phyloP scores from a whole-genome alignment of 1,284 basidiomycete genomes.

The Apiotrichum sp. region DNA sequence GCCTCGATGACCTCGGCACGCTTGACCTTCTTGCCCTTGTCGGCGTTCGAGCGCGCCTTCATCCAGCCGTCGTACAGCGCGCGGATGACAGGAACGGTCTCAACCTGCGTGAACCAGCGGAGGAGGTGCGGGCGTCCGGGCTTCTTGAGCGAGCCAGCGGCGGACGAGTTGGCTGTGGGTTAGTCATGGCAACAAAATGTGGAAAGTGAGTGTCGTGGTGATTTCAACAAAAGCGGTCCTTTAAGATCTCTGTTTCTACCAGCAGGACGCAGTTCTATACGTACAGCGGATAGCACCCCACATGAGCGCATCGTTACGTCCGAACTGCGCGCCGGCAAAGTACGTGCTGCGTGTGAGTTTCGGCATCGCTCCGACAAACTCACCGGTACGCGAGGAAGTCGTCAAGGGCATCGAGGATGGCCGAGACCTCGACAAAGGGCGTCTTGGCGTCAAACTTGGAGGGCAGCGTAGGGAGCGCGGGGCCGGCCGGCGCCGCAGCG shows the following conservation, averaged over 20 bases:
- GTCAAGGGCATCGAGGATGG: conserved; percentile 68
- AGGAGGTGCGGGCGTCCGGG: conserved; percentile 74
- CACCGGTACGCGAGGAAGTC: conserved; percentile 61
- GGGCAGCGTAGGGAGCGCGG: conserved; percentile 41
- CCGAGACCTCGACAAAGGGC: conserved; percentile 61
- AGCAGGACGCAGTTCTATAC: conserved; percentile 14
- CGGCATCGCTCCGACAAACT: not conserved
- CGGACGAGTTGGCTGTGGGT: conserved; percentile 52
- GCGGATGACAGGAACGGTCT: conserved; percentile 67
- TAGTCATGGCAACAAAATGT: no score
- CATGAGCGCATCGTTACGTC: conserved; percentile 70
- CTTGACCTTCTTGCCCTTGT: conserved; percentile 62
- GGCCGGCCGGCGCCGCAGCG: conserved; percentile 34
- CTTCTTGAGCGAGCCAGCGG: conserved; percentile 72
- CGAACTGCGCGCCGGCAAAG: conserved; percentile 64
- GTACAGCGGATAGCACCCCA: conserved; percentile 80
- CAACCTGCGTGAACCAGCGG: conserved; percentile 81
- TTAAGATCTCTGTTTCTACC: no score
- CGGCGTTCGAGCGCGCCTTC: conserved; percentile 52
- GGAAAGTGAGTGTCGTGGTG: no score
- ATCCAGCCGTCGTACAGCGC: conserved; percentile 52
- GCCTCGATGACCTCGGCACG: conserved; percentile 79
- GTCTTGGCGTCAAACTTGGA: conserved; percentile 38
- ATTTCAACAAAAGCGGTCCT: conserved; percentile 24
- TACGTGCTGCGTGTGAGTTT: conserved; percentile 58